Conservation (phyloP, 192 early-diverging fungal species). For the Backusella psychrophila region DNA sequence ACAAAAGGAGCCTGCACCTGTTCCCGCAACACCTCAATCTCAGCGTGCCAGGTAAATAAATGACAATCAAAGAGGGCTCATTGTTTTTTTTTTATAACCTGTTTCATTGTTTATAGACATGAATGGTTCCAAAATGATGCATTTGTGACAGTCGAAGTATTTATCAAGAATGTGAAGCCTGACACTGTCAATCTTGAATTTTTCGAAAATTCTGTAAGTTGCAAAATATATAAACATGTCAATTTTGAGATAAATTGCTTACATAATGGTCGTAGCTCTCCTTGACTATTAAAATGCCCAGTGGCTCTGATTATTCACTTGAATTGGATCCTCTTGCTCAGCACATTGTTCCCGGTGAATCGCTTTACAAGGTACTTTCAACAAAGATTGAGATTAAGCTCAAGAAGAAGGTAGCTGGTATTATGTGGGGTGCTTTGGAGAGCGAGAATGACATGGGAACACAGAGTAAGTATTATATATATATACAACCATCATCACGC, state of each 20-base stretch:
- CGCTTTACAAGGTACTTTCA: slow-evolving; percentile 73
- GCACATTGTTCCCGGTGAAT: slow-evolving; percentile 68
- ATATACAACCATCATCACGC: too few species aligned
- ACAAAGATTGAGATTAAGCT: slow-evolving; percentile 95
- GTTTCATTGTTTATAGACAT: slow-evolving; percentile 58
- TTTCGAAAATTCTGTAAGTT: slow-evolving; percentile 49
- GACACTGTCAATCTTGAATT: slow-evolving; percentile 73
- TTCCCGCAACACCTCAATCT: not conserved
- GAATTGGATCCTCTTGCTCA: slow-evolving; percentile 90
- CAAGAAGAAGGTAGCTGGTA: slow-evolving; percentile 74
- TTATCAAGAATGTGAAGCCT: slow-evolving; percentile 83
- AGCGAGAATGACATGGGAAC: slow-evolving; percentile 49
- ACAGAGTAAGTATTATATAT: slow-evolving; percentile 11
- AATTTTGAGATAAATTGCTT: not conserved
- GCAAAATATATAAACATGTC: too few species aligned
- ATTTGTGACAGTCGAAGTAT: slow-evolving; percentile 83
- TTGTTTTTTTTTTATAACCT: not conserved
- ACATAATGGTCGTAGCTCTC: slow-evolving; percentile 48
- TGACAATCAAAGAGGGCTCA: not conserved
- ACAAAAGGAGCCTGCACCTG: not conserved
- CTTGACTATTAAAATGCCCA: slow-evolving; percentile 79
- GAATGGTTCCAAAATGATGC: slow-evolving; percentile 98
- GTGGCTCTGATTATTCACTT: slow-evolving; percentile 83
- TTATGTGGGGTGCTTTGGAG: slow-evolving; percentile 86
- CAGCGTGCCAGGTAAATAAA: not conserved